phyloP scores from a whole-genome alignment of 2,329 filamentous ascomycete species.

The Colletotrichum coccodes region DNA sequence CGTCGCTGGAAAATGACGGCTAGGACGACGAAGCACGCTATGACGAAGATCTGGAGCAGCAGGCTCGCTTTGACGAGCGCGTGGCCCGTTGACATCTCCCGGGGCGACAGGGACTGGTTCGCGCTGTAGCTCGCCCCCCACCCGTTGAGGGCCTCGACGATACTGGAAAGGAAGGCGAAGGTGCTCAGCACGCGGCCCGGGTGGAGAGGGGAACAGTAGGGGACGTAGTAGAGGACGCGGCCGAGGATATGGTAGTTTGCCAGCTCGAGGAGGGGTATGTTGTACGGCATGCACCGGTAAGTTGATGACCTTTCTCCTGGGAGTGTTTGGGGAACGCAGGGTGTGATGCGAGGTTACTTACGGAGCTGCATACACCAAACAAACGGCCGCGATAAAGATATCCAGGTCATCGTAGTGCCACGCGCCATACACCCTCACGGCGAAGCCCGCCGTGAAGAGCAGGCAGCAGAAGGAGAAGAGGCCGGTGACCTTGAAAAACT shows the following conservation, averaged over 20 bases:
- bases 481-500: conserved; percentile 64
- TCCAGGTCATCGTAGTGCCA: conserved; percentile 44
- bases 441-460: conserved; percentile 66
- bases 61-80: conserved; percentile 61
- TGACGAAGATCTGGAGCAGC: conserved; percentile 64
- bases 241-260: conserved; percentile 71
- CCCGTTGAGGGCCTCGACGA: conserved; percentile 60
- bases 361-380: conserved; percentile 47
- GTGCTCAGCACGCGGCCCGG: conserved; percentile 56
- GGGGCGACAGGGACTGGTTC: conserved; percentile 52
- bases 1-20: conserved; percentile 59
- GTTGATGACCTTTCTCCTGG: not conserved
- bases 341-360: conserved; percentile 33
- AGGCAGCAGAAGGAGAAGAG: conserved; percentile 64
- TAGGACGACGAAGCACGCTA: conserved; percentile 58
- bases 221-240: conserved; percentile 68
- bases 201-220: conserved; percentile 64
- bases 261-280: conserved; percentile 66
- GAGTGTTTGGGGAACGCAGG: not conserved
- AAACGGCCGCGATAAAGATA: conserved; percentile 46
- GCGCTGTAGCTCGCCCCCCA: conserved; percentile 59
- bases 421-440: conserved; percentile 48
- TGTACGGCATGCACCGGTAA: not conserved
- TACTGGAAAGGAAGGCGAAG: conserved; percentile 55
- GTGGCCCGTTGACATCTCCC: conserved; percentile 52